Evolutionary conservation across 768 basidiomycete genomes (phyloP).

Genomic region (Mycena indigotica): DNA sequence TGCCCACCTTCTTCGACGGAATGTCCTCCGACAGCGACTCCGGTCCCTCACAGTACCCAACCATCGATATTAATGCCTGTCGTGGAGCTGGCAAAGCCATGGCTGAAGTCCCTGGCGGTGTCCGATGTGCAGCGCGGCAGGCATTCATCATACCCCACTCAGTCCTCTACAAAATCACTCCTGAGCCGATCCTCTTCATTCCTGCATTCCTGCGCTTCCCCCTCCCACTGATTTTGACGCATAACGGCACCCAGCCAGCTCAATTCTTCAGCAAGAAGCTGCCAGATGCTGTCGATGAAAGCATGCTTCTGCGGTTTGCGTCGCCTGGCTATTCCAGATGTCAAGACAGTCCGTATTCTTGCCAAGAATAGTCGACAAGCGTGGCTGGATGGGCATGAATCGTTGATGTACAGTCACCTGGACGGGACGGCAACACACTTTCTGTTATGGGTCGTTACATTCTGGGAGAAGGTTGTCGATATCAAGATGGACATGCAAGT

Average conservation of each 20-base stretch:
- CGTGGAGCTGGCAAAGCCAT: not conserved
- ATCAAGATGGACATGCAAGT: slow-evolving; percentile 1
- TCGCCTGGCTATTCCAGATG: slow-evolving; percentile 3
- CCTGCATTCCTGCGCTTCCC: not conserved
- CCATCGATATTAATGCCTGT: not conserved
- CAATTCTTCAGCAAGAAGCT: slow-evolving; percentile 2
- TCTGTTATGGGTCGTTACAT: slow-evolving; percentile 8
- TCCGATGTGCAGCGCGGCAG: not conserved
- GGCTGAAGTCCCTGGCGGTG: not conserved
- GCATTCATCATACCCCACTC: not conserved
- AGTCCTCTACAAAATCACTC: not conserved
- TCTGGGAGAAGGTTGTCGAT: not conserved
- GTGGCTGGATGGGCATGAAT: slow-evolving; percentile 6
- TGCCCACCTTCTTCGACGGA: no score
- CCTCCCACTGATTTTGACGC: not conserved
- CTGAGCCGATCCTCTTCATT: not conserved
- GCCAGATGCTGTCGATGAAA: not conserved
- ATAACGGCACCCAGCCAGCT: not conserved
- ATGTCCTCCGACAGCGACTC: no score
- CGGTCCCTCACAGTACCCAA: no score
- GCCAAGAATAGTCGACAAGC: not conserved
- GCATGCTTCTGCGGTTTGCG: not conserved
- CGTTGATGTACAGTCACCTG: slow-evolving; percentile 6
- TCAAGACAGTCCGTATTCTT: not conserved
- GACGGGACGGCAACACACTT: slow-evolving; percentile 7